These are phyloP conservation scores for Penicillium sp. DNA, from an alignment of 2,329 filamentous ascomycete species.

Conservation along the genomic window DNA sequence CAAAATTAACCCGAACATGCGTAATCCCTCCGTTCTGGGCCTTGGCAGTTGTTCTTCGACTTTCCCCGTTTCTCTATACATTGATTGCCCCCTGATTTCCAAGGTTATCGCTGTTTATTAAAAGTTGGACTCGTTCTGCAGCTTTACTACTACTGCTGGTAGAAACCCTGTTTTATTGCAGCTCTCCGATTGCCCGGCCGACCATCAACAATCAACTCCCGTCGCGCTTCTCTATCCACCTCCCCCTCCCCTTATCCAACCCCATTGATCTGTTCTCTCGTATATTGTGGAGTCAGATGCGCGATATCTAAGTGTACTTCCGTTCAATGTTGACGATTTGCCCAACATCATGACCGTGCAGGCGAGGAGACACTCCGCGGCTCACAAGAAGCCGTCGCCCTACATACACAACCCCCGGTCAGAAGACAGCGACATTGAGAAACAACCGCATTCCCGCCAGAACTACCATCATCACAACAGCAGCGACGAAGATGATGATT, in stretches of 20 bases:
- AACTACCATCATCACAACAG: conserved; percentile 16
- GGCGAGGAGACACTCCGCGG: conserved; percentile 28
- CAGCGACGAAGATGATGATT: conserved; percentile 22
- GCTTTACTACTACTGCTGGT: conserved; percentile 3
- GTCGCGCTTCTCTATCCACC: conserved; percentile 7
- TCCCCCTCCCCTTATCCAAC: not conserved
- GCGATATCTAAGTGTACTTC: not conserved
- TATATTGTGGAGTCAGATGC: not conserved
- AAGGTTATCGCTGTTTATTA: too few relatives aligned
- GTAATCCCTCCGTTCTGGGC: conserved; percentile 5
- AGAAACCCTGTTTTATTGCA: not conserved
- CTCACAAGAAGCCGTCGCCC: conserved; percentile 23
- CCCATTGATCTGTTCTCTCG: not conserved
- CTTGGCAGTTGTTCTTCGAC: conserved; percentile 6
- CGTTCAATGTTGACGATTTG: conserved; percentile 21
- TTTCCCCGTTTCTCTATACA: conserved; percentile 5
- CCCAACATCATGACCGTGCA: conserved; percentile 28
- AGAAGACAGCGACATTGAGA: conserved; percentile 32
- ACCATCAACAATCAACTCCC: conserved; percentile 13
- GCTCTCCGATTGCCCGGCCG: conserved; percentile 18
- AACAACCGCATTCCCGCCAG: conserved; percentile 24
- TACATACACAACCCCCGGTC: conserved; percentile 15
- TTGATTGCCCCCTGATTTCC: not conserved
- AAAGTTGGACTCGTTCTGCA: not conserved
- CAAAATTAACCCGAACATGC: conserved; percentile 5